phyloP scores from a whole-genome alignment of 2,329 filamentous ascomycete genomes.

The Apiospora phragmitis region DNA sequence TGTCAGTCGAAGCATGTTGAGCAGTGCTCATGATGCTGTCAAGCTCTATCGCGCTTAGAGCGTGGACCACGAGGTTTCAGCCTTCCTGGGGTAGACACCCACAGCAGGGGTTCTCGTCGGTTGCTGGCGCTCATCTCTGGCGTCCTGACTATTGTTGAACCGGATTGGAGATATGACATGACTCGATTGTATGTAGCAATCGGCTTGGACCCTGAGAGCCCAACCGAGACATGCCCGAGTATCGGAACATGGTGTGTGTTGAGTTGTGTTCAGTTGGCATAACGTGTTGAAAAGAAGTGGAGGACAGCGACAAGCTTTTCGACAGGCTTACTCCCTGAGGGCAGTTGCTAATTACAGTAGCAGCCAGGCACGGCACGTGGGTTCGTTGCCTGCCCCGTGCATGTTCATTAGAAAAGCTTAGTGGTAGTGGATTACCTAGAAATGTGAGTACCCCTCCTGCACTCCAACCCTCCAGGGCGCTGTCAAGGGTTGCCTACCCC shows the following conservation, averaged over 20 bases:
- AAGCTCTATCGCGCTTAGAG: neutral
- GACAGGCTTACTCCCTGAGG: neutral
- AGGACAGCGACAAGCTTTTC: neutral
- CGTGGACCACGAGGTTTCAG: neutral
- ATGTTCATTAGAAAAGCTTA: neutral
- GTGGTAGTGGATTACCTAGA: too few species aligned
- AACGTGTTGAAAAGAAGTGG: neutral
- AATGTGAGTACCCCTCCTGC: too few species aligned
- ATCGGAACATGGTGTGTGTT: neutral
- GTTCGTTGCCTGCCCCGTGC: neutral
- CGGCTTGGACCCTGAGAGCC: neutral
- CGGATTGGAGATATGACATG: neutral
- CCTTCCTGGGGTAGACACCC: neutral
- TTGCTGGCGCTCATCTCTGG: neutral
- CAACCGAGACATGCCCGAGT: neutral
- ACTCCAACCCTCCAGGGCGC: too few species aligned
- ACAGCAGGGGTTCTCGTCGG: neutral
- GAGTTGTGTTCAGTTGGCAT: neutral
- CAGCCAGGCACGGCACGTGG: neutral
- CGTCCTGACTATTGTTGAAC: neutral
- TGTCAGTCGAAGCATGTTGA: neutral
- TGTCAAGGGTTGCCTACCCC: neutral
- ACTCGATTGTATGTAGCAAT: neutral
- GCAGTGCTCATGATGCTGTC: neutral
- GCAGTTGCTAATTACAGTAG: neutral